These are phyloP conservation scores for Colletotrichum orbiculare DNA, from an alignment of 2,329 filamentous ascomycete genomes.

Conservation along the genomic window DNA sequence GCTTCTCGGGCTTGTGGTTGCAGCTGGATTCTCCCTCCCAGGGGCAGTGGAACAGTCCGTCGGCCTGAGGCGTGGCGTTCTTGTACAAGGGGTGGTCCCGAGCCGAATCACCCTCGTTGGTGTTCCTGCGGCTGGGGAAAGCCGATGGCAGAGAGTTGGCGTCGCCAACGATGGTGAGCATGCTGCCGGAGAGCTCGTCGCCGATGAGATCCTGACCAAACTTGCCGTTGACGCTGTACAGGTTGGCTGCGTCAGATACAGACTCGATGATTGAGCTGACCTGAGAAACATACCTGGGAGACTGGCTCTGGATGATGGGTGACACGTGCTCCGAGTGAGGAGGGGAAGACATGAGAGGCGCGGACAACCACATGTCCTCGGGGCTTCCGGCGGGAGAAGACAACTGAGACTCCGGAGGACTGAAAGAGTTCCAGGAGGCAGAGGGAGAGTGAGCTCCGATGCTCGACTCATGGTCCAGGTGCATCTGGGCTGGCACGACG, in stretches of 20 bases:
- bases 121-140: conserved; percentile 59
- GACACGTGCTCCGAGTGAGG: conserved; percentile 61
- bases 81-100: conserved; percentile 79
- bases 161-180: conserved; percentile 46
- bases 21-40: conserved; percentile 79
- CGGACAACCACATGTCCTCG: conserved; percentile 42
- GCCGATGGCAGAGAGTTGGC: conserved; percentile 51
- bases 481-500: conserved; percentile 67
- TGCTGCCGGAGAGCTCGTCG: conserved; percentile 35
- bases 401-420: conserved; percentile 39
- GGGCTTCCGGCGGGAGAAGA: conserved; percentile 35
- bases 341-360: conserved; percentile 54
- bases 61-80: conserved; percentile 69
- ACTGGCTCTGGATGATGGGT: conserved; percentile 61
- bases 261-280: conserved; percentile 34
- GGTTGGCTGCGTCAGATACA: conserved; percentile 46
- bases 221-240: conserved; percentile 52
- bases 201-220: conserved; percentile 40
- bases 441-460: conserved; percentile 62
- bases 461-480: conserved; percentile 62
- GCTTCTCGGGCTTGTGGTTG: conserved; percentile 91
- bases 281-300: conserved; percentile 62
- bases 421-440: conserved; percentile 54
- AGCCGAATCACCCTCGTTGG: conserved; percentile 66
- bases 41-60: conserved; percentile 94